Evolutionary conservation across 306 rosid genomes (phyloP).

Genomic region (Myrica gale): DNA sequence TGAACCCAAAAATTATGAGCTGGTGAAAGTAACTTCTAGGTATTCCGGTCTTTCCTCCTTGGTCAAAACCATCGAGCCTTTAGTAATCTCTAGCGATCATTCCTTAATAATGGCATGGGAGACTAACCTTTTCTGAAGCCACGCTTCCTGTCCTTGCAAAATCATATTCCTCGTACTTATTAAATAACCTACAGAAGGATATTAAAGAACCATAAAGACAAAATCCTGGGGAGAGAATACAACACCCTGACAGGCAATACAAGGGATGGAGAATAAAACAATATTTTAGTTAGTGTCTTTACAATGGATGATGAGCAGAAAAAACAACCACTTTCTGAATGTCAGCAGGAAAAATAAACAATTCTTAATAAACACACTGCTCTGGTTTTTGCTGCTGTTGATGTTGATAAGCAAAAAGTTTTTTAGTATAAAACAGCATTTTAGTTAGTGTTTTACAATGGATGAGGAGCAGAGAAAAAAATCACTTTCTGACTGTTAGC

Average conservation of each 20-base stretch:
- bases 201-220: not conserved
- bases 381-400: too few relatives aligned
- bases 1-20: not conserved
- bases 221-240: not conserved
- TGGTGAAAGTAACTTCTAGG: not conserved
- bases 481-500: too few relatives aligned
- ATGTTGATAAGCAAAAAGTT: too few relatives aligned
- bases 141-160: constrained; percentile 81
- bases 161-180: constrained; percentile 73
- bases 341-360: too few relatives aligned
- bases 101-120: not conserved
- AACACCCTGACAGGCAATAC: not conserved
- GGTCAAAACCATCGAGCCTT: not conserved
- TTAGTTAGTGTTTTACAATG: too few relatives aligned
- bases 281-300: not conserved
- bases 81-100: not conserved
- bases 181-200: constrained; percentile 60
- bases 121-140: constrained; percentile 65
- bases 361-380: too few relatives aligned
- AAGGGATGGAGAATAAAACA: not conserved
- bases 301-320: not conserved
- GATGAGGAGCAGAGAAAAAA: too few relatives aligned
- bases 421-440: too few relatives aligned
- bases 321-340: too few relatives aligned
- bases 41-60: not conserved